Conservation (phyloP, 805 yeast species). For the Lachancea kluyveri region DNA sequence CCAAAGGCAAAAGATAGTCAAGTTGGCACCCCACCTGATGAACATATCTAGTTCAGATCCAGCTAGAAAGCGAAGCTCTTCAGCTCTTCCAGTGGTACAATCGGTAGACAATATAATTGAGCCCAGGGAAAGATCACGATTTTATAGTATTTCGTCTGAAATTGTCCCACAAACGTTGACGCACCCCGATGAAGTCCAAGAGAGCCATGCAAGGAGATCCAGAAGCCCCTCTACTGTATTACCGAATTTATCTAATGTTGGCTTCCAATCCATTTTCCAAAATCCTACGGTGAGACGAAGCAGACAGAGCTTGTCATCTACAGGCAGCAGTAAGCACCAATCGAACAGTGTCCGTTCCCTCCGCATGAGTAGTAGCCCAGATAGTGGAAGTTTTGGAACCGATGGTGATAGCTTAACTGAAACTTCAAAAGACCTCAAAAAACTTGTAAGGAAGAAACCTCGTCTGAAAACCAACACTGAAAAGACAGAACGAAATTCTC, state of each 20-base stretch:
- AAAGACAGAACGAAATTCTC: constrained; percentile 1
- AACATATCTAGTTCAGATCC: too few species aligned
- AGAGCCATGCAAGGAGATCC: neutral
- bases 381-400: too few species aligned
- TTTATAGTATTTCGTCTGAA: constrained; percentile 27
- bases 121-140: constrained; percentile 8
- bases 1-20: too few species aligned
- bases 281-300: constrained; percentile 18
- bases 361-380: too few species aligned
- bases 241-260: constrained; percentile 22
- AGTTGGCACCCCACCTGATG: too few species aligned
- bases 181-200: constrained; percentile 18
- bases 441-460: too few species aligned
- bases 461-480: constrained; percentile 1
- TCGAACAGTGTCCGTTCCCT: too few species aligned
- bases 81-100: constrained; percentile 7
- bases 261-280: constrained; percentile 25
- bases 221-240: constrained; percentile 8
- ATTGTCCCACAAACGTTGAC: constrained; percentile 26
- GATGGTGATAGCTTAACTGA: too few species aligned
- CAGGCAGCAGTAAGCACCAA: too few species aligned
- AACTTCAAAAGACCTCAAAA: too few species aligned
- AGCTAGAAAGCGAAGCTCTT: constrained; percentile 9
- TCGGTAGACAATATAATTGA: constrained; percentile 1
- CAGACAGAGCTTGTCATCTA: constrained; percentile 17